Evolutionary conservation across 768 basidiomycete genomes (phyloP).

Genomic region (Tubosaeta brunneosetosa): DNA sequence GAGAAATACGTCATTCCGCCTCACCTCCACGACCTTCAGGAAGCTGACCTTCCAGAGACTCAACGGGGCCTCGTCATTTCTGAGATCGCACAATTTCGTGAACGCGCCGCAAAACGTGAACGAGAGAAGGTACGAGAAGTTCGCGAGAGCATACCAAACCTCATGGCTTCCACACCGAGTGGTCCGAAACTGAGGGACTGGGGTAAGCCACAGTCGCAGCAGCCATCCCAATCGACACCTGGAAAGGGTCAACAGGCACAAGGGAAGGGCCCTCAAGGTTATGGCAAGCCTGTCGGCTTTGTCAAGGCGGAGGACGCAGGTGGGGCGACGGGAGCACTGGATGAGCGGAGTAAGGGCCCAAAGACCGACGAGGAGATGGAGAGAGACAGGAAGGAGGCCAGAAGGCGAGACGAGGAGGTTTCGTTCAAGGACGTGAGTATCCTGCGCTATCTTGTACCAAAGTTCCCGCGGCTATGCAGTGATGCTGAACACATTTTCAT

Average conservation of each 20-base stretch:
- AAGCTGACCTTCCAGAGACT: slow-evolving; percentile 95
- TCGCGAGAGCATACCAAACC: slow-evolving; percentile 49
- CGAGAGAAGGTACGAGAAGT: slow-evolving; percentile 84
- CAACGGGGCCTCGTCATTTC: slow-evolving; percentile 88
- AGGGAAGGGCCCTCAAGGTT: slow-evolving; percentile 69
- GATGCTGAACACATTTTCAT: background rate
- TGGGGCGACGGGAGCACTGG: slow-evolving; percentile 29
- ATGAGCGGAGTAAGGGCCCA: slow-evolving; percentile 35
- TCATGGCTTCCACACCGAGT: slow-evolving; percentile 47
- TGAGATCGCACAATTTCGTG: slow-evolving; percentile 94
- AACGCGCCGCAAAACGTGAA: slow-evolving; percentile 87
- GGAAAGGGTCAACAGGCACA: slow-evolving; percentile 45
- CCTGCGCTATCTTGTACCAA: background rate
- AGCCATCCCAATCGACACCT: slow-evolving; percentile 31
- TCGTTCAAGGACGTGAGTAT: slow-evolving; percentile 80
- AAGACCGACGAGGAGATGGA: slow-evolving; percentile 91
- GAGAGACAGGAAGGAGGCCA: slow-evolving; percentile 68
- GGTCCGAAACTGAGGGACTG: slow-evolving; percentile 77
- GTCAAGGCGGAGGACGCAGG: slow-evolving; percentile 63
- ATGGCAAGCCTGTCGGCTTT: slow-evolving; percentile 77
- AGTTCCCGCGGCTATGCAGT: background rate
- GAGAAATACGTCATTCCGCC: slow-evolving; percentile 90
- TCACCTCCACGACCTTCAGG: slow-evolving; percentile 95
- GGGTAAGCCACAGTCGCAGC: slow-evolving; percentile 52
- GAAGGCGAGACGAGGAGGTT: slow-evolving; percentile 74